Percentiles rank a stretch among this genome's conserved stretches.
These are phyloP conservation scores for Skeletonema tropicum DNA, from an alignment of 108 stramenopile species.

Conservation along the genomic window DNA sequence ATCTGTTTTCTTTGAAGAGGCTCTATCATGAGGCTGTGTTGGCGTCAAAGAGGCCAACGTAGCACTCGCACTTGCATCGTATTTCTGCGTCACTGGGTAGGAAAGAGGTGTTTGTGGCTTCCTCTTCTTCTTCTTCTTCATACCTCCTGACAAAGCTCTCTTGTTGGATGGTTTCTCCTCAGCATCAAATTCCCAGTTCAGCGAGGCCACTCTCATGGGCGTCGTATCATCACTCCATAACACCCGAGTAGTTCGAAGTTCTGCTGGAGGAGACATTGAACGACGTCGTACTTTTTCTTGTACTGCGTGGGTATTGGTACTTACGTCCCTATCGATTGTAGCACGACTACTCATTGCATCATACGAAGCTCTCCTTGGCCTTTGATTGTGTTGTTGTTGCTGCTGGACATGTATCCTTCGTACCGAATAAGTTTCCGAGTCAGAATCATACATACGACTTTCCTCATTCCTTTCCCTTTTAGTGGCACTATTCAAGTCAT, in stretches of 20 bases:
- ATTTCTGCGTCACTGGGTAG: no score
- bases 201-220: not conserved
- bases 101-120: not conserved
- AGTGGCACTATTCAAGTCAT: not conserved
- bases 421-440: not conserved
- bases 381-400: not conserved
- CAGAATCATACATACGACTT: conserved; percentile 5
- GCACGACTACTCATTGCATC: not conserved
- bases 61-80: no score
- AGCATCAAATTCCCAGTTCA: not conserved
- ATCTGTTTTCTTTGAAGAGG: not conserved
- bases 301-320: not conserved
- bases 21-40: not conserved
- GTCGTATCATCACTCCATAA: not conserved
- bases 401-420: not conserved
- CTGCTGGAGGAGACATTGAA: not conserved
- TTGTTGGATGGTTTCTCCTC: not conserved
- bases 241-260: conserved; percentile 1
- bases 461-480: not conserved
- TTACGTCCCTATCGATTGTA: not conserved
- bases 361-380: not conserved
- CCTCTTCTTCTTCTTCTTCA: not conserved
- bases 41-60: not conserved
- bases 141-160: not conserved
- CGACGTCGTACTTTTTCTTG: not conserved